Evolutionary conservation across 2,329 filamentous ascomycete species (phyloP), one percentile per base, ranked within the genome.

Genomic region (Microcera coccophila): DNA sequence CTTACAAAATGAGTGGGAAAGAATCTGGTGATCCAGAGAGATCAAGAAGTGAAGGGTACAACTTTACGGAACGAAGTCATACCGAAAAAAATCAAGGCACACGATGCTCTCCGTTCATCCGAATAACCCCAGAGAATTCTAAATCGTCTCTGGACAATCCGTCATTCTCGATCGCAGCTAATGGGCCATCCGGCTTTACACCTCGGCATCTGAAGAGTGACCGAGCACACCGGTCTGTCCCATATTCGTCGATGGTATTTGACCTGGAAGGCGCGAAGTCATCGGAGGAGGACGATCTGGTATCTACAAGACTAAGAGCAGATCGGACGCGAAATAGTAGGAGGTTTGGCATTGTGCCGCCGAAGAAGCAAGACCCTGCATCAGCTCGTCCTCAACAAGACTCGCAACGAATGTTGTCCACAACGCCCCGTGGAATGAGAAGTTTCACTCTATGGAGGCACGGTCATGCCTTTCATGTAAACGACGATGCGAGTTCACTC

Each of bases 91-190:
- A 37, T 16, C 24, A 35, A 18, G 39, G 26, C 18, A 36, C 55
- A 38, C 56, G 36, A 26, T 45, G 43, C 14, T 45, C 42, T 8
- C 38, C 45, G 18, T 58, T 52, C 1, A 50, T 39, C 3, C 37
- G 47, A 10, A 38, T 54, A 7, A 62, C 54, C 2, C 55, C 59
- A 4, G 55, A 47, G 3, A 50, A 50, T 10, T 45, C 49, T 34
- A n/a, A 19, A 4, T 39, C 15, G 20, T 48, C 28, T 15, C 7
- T 16, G 20, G 39, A 41, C 9, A 39, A 46, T 16, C 36, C 37
- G 28, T 48, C 51, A 14, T 53, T 52, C 38, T 46, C 43, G 8
- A 22, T 47, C 11, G 48, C 47, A 22, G 41, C 47, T 4, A 33
- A 16, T 8, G 51, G 42, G 12, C 44, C 43, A 20, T 54, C 51